Conservation (phyloP, 2,329 filamentous ascomycete species). For the Microdochium trichocladiopsis region DNA sequence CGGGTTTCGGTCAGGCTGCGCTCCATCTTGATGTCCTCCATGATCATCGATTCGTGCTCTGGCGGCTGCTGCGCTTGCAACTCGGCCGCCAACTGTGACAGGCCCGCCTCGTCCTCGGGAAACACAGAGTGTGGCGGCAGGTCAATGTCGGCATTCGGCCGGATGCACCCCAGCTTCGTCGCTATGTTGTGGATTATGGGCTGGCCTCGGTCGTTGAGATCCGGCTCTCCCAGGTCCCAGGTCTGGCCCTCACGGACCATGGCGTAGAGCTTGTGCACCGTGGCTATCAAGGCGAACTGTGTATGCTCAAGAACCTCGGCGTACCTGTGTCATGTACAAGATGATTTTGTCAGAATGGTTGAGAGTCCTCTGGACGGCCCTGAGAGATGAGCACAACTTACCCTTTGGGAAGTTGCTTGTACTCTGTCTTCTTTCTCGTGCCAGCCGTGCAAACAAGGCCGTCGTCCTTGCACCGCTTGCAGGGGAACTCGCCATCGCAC, state of each 20-base stretch:
- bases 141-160: constrained; percentile 54
- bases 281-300: constrained; percentile 56
- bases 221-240: constrained; percentile 58
- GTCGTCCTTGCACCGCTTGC: constrained; percentile 60
- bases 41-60: constrained; percentile 22
- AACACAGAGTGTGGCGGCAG: constrained; percentile 51
- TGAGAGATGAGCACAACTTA: constrained; percentile 23
- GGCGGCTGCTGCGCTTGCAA: constrained; percentile 41
- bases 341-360: not conserved
- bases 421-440: constrained; percentile 60
- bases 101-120: constrained; percentile 53
- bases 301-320: constrained; percentile 60
- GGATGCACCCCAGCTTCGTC: constrained; percentile 56
- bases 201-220: constrained; percentile 55
- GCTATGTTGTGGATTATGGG: constrained; percentile 61
- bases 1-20: constrained; percentile 22
- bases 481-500: constrained; percentile 61
- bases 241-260: constrained; percentile 52
- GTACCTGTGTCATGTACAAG: constrained; percentile 47
- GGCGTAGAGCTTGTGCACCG: constrained; percentile 57
- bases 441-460: constrained; percentile 57
- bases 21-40: constrained; percentile 22
- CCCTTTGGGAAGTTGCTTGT: constrained; percentile 58
- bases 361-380: not conserved
- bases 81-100: constrained; percentile 48